Base-by-base conservation (phyloP, 345 rosid species). In the Citrus sp. region DNA sequence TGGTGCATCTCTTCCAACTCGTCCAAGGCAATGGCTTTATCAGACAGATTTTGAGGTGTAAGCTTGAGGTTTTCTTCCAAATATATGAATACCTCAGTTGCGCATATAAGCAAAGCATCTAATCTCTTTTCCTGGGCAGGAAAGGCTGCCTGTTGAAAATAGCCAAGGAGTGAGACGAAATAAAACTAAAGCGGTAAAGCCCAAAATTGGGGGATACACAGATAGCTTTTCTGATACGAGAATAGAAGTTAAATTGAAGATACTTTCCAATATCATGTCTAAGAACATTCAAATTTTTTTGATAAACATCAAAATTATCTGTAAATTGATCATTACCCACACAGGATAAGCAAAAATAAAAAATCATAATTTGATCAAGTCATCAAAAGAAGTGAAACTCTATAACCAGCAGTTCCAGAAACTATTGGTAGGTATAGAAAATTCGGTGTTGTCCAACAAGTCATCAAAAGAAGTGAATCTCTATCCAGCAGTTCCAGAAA, bases 31-130 rank as follows among this genome's bases (percentile, higher is more conserved):
- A 86, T 81, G 78, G 89, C 90, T 89, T 90, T 96, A 83, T 94
- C 99, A 30, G 94, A 89, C 80, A 96, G 75, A 79, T 75, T 88
- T 81, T 91, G 87, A 37, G 98, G 93, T 55, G 92, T 88, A 73
- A 94, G 97, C 86, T 86, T 96, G 80, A 96, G 84, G 86, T 96
- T 96, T 87, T 96, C 98, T 84, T 94, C 99, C 87, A 96, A 83
- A 87, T 91, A 96, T 70, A 86, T 78, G 83, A 92, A 90, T 78
- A 94, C 84, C 75, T 96, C 98, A 66, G 77, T 81, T 67, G 91
- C 73, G 77, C 94, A 94, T 75, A 93, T 83, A 85, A 88, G 86
- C 81, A 96, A 80, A 81, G 97, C 97, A 68, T 96, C 97, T 82
- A 96, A 75, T 86, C 99, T 94, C 92, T 87, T 94, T 78, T 96